Conservation (phyloP, 2,329 filamentous ascomycete species). For the Sphaerostilbella broomeana region DNA sequence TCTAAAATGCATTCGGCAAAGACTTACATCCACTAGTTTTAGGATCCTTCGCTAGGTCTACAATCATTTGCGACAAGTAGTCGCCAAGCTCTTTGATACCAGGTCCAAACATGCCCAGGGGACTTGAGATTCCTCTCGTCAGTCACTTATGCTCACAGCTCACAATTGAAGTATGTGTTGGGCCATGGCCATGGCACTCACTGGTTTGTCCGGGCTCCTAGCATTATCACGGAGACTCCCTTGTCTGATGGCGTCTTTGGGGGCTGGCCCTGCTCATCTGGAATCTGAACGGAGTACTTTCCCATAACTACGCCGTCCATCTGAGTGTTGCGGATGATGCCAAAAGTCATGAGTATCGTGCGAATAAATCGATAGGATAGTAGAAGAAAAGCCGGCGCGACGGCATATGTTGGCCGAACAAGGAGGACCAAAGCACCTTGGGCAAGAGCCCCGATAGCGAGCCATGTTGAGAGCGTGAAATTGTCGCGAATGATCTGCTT, state of each 20-base stretch:
- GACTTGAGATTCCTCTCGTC: too few relatives aligned
- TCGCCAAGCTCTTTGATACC: neutral
- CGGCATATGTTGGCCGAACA: constrained; percentile 1
- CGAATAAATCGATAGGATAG: constrained; percentile 1
- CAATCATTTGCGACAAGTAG: neutral
- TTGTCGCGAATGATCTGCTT: constrained; percentile 6
- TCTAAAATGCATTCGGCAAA: neutral
- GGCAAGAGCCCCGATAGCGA: constrained; percentile 5
- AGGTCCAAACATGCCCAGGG: constrained; percentile 7
- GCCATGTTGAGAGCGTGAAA: constrained; percentile 9
- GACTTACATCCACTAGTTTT: constrained; percentile 5
- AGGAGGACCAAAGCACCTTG: constrained; percentile 4
- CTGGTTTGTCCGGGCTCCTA: constrained; percentile 6
- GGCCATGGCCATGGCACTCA: neutral
- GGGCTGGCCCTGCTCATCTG: constrained; percentile 1
- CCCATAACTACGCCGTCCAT: constrained; percentile 9
- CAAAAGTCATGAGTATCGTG: constrained; percentile 7
- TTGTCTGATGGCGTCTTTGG: constrained; percentile 1
- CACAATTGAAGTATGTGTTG: too few relatives aligned
- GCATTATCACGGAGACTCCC: constrained; percentile 4
- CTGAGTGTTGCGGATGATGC: constrained; percentile 5
- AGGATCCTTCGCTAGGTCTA: neutral
- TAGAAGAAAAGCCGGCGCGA: constrained; percentile 1
- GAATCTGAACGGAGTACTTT: constrained; percentile 4
- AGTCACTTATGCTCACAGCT: too few relatives aligned